phyloP scores from a whole-genome alignment of 306 rosid genomes.

The Glycine tomentella region DNA sequence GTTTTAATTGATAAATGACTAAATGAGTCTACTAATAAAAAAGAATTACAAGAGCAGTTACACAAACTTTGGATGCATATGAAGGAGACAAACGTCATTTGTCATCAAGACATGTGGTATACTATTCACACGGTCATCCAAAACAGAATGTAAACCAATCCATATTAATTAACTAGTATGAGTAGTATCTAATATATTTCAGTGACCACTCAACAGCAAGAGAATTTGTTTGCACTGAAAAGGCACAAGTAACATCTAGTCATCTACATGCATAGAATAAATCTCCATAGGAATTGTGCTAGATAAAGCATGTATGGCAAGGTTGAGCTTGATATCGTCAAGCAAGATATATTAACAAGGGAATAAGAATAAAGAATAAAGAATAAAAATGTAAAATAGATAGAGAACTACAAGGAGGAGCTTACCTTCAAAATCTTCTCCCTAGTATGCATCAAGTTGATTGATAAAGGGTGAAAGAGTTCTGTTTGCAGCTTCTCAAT shows the following conservation, averaged over 20 bases:
- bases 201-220: constrained; percentile 27
- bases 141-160: constrained; percentile 18
- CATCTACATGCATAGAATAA: not conserved
- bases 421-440: constrained; percentile 81
- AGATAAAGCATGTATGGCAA: constrained; percentile 26
- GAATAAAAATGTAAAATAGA: not conserved
- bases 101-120: constrained; percentile 8
- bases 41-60: not conserved
- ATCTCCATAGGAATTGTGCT: constrained; percentile 31
- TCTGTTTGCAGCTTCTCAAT: constrained; percentile 71
- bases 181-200: not conserved
- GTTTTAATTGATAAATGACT: constrained; percentile 22
- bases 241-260: constrained; percentile 23
- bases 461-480: constrained; percentile 73
- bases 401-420: constrained; percentile 33
- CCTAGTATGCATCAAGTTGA: constrained; percentile 79
- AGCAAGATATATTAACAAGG: not conserved
- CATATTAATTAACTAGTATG: not conserved
- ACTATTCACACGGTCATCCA: constrained; percentile 22
- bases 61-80: constrained; percentile 12
- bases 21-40: constrained; percentile 17
- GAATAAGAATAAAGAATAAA: not conserved
- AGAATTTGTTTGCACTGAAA: constrained; percentile 20
- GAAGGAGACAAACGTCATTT: constrained; percentile 19
- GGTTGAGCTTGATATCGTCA: constrained; percentile 18